phyloP scores from a whole-genome alignment of 352 stramenopile genomes.

The Globisporangium polare region DNA sequence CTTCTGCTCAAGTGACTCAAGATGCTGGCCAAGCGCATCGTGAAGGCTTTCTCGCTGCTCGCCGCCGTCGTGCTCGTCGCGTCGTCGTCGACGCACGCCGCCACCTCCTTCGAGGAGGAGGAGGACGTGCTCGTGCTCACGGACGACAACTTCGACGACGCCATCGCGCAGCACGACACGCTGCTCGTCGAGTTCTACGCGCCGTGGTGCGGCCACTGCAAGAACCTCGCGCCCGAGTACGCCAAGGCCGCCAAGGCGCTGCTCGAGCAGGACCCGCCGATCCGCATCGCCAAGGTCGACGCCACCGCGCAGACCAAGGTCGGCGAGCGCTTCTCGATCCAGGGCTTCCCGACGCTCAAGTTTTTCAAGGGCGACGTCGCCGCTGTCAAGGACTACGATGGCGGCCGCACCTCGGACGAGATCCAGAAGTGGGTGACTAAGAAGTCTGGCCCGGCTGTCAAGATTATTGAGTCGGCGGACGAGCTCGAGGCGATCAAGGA shows the following conservation, averaged over 20 bases:
- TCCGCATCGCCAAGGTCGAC: constrained; percentile 88
- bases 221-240: constrained; percentile 89
- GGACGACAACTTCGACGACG: constrained; percentile 90
- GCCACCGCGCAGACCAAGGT: constrained; percentile 81
- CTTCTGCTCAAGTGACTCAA: constrained; percentile 12
- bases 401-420: constrained; percentile 78
- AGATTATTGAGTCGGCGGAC: constrained; percentile 66
- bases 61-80: constrained; percentile 41
- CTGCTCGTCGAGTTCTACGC: constrained; percentile 95
- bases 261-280: constrained; percentile 64
- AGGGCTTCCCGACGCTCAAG: constrained; percentile 91
- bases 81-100: constrained; percentile 15
- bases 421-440: constrained; percentile 91
- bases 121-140: constrained; percentile 91
- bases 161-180: constrained; percentile 76
- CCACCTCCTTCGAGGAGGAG: constrained; percentile 76
- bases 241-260: constrained; percentile 81
- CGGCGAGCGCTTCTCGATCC: constrained; percentile 75
- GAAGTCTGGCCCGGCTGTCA: constrained; percentile 88
- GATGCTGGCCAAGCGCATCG: constrained; percentile 64
- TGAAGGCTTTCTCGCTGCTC: constrained; percentile 41
- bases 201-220: constrained; percentile 95
- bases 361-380: constrained; percentile 89
- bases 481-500: constrained; percentile 80
- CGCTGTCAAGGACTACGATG: constrained; percentile 83